These are phyloP conservation scores for Uronychia binucleata DNA, from an alignment of 73 alveolate species.

Conservation along the genomic window DNA sequence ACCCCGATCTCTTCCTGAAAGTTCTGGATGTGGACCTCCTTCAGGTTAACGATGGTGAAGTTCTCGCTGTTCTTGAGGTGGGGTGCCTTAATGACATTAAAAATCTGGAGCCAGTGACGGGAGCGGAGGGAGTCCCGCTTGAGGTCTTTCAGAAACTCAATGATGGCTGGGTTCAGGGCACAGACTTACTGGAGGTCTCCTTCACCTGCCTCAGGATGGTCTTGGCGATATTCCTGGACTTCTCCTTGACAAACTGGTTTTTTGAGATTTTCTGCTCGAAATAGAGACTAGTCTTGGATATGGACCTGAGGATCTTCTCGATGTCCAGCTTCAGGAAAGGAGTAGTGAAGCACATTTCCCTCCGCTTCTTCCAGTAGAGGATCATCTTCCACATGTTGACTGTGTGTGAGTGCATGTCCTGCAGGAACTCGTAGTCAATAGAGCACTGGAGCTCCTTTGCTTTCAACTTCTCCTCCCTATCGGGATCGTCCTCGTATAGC, in stretches of 20 bases:
- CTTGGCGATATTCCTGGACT: constrained; percentile 33
- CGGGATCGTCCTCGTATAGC: constrained; percentile 45
- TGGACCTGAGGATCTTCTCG: constrained; percentile 49
- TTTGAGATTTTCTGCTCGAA: constrained; percentile 48
- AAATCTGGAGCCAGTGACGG: constrained; percentile 76
- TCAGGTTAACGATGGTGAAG: constrained; percentile 65
- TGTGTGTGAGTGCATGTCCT: constrained; percentile 65
- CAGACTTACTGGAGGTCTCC: no score
- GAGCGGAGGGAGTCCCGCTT: constrained; percentile 57
- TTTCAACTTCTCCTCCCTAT: constrained; percentile 39
- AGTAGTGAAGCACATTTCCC: constrained; percentile 67
- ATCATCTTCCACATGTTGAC: constrained; percentile 73
- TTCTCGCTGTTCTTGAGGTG: constrained; percentile 57
- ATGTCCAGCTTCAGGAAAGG: constrained; percentile 68
- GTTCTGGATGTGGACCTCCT: constrained; percentile 68
- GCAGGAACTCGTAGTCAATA: constrained; percentile 54
- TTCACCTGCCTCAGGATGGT: constrained; percentile 47
- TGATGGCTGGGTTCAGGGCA: no score
- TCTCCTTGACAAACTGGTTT: constrained; percentile 51
- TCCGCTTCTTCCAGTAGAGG: constrained; percentile 75
- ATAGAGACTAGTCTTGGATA: constrained; percentile 53
- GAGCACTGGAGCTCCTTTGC: constrained; percentile 50
- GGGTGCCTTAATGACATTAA: constrained; percentile 71
- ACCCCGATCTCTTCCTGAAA: constrained; percentile 51
- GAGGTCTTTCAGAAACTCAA: constrained; percentile 48